Percentiles rank a stretch among this genome's conserved stretches.
These are phyloP conservation scores for Debaryomycetaceae sp. DNA, from an alignment of 1,139 yeast species.

Conservation along the genomic window DNA sequence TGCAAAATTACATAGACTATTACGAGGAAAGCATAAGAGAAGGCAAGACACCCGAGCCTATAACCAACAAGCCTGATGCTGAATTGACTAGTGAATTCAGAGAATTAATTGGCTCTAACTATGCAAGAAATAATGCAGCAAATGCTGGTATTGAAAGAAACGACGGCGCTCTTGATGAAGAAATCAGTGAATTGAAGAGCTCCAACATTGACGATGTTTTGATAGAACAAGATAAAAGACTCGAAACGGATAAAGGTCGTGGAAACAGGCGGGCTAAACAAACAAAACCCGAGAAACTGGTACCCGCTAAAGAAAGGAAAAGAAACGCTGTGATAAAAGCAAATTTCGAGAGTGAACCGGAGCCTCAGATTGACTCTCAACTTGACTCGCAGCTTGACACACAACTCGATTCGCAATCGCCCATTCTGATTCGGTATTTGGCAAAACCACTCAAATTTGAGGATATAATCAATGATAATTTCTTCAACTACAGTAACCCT, in stretches of 20 bases:
- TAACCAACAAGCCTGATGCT: constrained; percentile 35
- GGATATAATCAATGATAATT: constrained; percentile 11
- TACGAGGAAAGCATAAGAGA: constrained; percentile 43
- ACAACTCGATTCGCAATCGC: constrained; percentile 2
- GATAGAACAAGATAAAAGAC: constrained; percentile 6
- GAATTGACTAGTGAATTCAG: constrained; percentile 5
- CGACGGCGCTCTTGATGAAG: constrained; percentile 36
- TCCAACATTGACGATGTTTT: constrained; percentile 34
- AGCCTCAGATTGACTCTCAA: constrained; percentile 5
- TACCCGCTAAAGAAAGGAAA: not conserved
- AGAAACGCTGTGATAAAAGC: not conserved
- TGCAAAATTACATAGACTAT: constrained; percentile 53
- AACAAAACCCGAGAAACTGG: constrained; percentile 5
- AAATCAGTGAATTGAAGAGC: constrained; percentile 35
- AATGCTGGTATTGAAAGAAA: constrained; percentile 3
- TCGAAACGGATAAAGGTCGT: constrained; percentile 2
- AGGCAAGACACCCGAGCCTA: constrained; percentile 46
- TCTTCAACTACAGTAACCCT: constrained; percentile 8
- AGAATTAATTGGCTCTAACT: constrained; percentile 9
- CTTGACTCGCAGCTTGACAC: constrained; percentile 5
- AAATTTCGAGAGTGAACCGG: not conserved
- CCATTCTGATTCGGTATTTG: constrained; percentile 8
- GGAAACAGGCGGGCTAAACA: constrained; percentile 2
- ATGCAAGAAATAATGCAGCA: constrained; percentile 1
- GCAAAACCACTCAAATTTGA: constrained; percentile 8